phyloP scores from a whole-genome alignment of 1,139 yeast species.

The Pichia sp. region DNA sequence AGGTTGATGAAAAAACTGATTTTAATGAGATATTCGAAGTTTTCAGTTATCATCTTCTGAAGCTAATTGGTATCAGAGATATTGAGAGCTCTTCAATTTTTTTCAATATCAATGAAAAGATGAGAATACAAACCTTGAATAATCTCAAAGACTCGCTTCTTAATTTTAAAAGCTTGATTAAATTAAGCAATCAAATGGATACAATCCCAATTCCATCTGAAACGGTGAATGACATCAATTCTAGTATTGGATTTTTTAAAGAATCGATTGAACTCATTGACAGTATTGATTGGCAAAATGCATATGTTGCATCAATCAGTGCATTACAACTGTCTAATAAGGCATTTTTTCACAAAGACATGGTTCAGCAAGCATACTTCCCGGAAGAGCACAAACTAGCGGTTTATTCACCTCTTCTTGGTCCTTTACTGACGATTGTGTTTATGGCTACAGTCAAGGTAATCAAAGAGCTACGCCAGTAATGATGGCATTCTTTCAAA shows the following conservation, averaged over 20 bases:
- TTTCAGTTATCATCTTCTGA: constrained; percentile 69
- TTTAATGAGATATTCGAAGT: constrained; percentile 50
- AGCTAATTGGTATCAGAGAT: constrained; percentile 52
- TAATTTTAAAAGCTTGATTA: constrained; percentile 61
- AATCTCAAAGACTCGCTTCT: constrained; percentile 45
- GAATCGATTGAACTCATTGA: constrained; percentile 12
- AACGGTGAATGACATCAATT: constrained; percentile 42
- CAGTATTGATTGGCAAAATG: constrained; percentile 29
- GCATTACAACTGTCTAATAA: constrained; percentile 53
- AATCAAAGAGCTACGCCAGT: constrained; percentile 26
- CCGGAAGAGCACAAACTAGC: constrained; percentile 95
- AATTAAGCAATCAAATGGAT: constrained; percentile 58
- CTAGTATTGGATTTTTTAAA: constrained; percentile 25
- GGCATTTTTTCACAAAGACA: constrained; percentile 88
- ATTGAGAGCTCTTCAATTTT: constrained; percentile 42
- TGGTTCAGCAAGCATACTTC: constrained; percentile 91
- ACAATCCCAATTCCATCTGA: constrained; percentile 76
- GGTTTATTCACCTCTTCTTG: constrained; percentile 80
- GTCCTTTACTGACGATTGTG: constrained; percentile 74
- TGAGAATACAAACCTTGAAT: constrained; percentile 47
- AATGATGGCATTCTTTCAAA: neutral
- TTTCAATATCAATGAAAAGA: constrained; percentile 57
- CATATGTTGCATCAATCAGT: constrained; percentile 45
- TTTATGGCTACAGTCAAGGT: constrained; percentile 45
- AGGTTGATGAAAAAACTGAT: constrained; percentile 19